Conservation (phyloP, 2,329 filamentous ascomycete species). For the Gremmenia infestans region DNA sequence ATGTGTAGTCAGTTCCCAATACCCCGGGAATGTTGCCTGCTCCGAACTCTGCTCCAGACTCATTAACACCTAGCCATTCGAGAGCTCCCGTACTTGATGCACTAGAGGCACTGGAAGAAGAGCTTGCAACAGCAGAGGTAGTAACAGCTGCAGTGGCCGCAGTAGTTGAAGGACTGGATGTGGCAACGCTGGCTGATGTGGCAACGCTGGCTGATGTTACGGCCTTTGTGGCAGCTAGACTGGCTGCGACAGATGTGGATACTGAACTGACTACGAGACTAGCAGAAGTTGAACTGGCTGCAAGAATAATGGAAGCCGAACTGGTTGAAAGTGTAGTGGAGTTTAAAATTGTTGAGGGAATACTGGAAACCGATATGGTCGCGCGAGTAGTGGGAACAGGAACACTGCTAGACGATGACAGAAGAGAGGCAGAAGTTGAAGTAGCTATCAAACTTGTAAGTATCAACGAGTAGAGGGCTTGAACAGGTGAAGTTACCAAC, state of each 20-base stretch:
- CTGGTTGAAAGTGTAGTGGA: neutral
- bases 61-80: conserved; percentile 23
- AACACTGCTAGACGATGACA: neutral
- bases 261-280: neutral
- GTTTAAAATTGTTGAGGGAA: neutral
- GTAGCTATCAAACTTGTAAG: too few relatives aligned
- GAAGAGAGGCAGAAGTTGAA: neutral
- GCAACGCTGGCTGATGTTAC: neutral
- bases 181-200: neutral
- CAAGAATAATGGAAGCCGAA: neutral
- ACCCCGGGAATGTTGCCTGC: conserved; percentile 37
- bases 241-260: neutral
- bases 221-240: neutral
- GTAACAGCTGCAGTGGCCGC: neutral
- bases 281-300: neutral
- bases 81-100: neutral
- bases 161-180: neutral
- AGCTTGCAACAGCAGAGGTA: neutral
- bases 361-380: neutral
- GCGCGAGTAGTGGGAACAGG: neutral
- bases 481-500: neutral
- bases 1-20: conserved; percentile 58
- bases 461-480: too few relatives aligned
- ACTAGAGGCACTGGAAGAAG: neutral
- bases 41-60: conserved; percentile 61